phyloP scores from a whole-genome alignment of 176 grass and related monocot genomes.

The Chloris gayana region DNA sequence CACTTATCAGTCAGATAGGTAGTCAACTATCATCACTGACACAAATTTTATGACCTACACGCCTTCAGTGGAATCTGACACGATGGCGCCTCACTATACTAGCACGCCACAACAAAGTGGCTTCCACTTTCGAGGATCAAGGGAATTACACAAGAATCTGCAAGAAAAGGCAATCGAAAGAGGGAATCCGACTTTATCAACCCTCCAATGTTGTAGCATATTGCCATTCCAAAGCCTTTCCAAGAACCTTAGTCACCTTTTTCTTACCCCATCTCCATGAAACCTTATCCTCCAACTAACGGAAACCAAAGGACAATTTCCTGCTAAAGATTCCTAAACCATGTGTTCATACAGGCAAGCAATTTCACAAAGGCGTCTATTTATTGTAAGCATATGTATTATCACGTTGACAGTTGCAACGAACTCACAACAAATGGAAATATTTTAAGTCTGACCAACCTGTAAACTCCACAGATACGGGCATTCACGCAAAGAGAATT shows the following conservation, averaged over 20 bases:
- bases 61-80: slow-evolving; percentile 33
- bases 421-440: background rate
- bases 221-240: slow-evolving; percentile 46
- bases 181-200: slow-evolving; percentile 39
- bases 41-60: background rate
- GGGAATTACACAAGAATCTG: slow-evolving; percentile 49
- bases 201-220: slow-evolving; percentile 29
- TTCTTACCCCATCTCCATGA: slow-evolving; percentile 35
- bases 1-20: background rate
- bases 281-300: slow-evolving; percentile 43
- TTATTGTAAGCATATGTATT: background rate
- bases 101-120: slow-evolving; percentile 19
- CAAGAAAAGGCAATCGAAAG: slow-evolving; percentile 27
- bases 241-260: slow-evolving; percentile 33
- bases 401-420: slow-evolving; percentile 21
- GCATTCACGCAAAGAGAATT: background rate
- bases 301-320: slow-evolving; percentile 40
- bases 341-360: slow-evolving; percentile 32
- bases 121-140: slow-evolving; percentile 31
- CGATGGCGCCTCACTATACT: background rate
- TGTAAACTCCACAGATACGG: slow-evolving; percentile 10
- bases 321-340: slow-evolving; percentile 54
- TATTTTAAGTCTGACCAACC: background rate
- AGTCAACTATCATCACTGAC: background rate
- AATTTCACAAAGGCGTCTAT: slow-evolving; percentile 24